phyloP scores from a whole-genome alignment of 1,139 yeast genomes.

The Arxiozyma bovina region DNA sequence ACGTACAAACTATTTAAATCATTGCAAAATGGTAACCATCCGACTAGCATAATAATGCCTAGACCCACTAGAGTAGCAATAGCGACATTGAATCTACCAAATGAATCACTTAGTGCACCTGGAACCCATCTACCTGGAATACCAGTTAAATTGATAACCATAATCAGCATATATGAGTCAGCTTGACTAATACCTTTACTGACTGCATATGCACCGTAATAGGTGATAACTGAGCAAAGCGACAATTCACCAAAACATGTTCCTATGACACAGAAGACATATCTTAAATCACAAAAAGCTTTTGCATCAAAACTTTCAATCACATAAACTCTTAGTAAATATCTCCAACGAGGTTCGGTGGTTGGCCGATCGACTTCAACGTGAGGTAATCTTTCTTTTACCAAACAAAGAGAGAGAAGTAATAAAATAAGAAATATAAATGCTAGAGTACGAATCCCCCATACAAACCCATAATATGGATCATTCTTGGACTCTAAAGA shows the following conservation, averaged over 20 bases:
- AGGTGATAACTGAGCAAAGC: constrained; percentile 38
- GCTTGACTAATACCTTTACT: constrained; percentile 37
- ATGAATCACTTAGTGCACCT: constrained; percentile 40
- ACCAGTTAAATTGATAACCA: constrained; percentile 43
- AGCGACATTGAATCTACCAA: constrained; percentile 48
- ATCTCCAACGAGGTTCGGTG: constrained; percentile 10
- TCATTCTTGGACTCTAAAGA: constrained; percentile 9
- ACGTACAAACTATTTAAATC: constrained; percentile 36
- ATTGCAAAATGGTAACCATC: constrained; percentile 41
- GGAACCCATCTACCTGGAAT: constrained; percentile 43
- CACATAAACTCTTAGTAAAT: constrained; percentile 16
- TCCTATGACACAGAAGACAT: constrained; percentile 35
- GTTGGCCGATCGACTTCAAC: constrained; percentile 7
- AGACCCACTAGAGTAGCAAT: constrained; percentile 34
- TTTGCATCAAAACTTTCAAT: constrained; percentile 37
- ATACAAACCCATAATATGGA: constrained; percentile 42
- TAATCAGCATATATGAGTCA: constrained; percentile 39
- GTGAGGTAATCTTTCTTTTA: constrained; percentile 36
- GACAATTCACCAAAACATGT: constrained; percentile 39
- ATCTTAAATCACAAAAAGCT: constrained; percentile 37
- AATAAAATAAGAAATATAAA: constrained; percentile 42
- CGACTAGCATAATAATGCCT: constrained; percentile 35
- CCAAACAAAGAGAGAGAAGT: constrained; percentile 32
- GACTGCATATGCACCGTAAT: constrained; percentile 43
- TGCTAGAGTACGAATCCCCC: constrained; percentile 52